These are phyloP conservation scores for Annona cherimola DNA, from an alignment of 164 flowering plant genomes.

Conservation along the genomic window DNA sequence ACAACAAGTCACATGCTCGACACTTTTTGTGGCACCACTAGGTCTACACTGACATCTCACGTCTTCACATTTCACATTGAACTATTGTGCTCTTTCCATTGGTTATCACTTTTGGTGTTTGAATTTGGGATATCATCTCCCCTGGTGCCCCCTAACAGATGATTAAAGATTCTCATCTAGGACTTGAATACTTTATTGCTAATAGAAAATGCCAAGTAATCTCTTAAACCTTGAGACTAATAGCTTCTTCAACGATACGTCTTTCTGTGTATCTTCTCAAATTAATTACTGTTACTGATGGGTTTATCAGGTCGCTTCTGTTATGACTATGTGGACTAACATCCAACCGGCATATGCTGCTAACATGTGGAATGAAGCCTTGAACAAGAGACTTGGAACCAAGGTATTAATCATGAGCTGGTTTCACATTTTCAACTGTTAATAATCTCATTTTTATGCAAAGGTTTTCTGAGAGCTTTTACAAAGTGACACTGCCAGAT, in stretches of 20 bases:
- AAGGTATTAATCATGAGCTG: constrained; percentile 32
- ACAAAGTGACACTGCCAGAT: background rate
- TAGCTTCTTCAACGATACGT: background rate
- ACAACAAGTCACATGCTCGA: too few species aligned
- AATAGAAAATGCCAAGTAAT: too few species aligned
- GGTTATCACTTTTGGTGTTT: too few species aligned
- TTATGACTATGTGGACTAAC: constrained; percentile 84
- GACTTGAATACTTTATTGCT: too few species aligned
- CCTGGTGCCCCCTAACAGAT: too few species aligned
- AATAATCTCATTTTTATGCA: background rate
- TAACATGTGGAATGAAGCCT: constrained; percentile 96
- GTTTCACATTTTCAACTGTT: background rate
- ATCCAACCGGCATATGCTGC: constrained; percentile 85
- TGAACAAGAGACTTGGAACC: constrained; percentile 90
- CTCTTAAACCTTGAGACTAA: too few species aligned
- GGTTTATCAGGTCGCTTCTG: constrained; percentile 75
- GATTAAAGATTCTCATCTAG: too few species aligned
- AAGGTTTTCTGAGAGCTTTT: background rate
- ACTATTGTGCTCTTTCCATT: too few species aligned
- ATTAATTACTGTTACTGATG: background rate
- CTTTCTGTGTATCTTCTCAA: background rate
- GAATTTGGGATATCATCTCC: too few species aligned
- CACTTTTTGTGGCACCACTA: too few species aligned
- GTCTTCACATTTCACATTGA: too few species aligned
- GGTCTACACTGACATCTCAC: too few species aligned